These are phyloP conservation scores for Pichia heedii DNA, from an alignment of 805 yeast species.

Conservation along the genomic window DNA sequence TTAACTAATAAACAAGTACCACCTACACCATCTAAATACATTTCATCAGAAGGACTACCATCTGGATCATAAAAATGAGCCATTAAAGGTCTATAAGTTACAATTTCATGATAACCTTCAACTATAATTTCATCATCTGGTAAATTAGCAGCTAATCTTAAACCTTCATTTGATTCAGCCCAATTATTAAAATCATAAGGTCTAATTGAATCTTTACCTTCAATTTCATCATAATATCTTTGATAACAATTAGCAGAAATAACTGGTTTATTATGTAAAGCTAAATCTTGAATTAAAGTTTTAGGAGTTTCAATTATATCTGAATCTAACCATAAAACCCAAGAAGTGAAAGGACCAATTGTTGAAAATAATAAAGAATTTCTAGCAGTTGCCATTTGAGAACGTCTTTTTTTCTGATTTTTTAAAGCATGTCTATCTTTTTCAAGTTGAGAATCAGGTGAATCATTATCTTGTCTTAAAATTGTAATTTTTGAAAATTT, in stretches of 20 bases:
- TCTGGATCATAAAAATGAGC: constrained; percentile 69
- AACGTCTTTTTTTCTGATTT: constrained; percentile 83
- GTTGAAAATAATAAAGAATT: constrained; percentile 87
- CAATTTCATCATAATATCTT: constrained; percentile 53
- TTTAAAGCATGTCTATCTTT: constrained; percentile 82
- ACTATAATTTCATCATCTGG: constrained; percentile 85
- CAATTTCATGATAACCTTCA: constrained; percentile 90
- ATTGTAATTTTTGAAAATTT: constrained; percentile 80
- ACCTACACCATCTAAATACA: constrained; percentile 94
- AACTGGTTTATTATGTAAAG: constrained; percentile 77
- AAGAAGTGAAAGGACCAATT: constrained; percentile 78
- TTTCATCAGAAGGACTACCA: constrained; percentile 56
- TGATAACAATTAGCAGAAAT: constrained; percentile 92
- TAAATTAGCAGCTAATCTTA: constrained; percentile 61
- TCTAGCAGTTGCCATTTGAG: constrained; percentile 89
- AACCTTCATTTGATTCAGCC: constrained; percentile 79
- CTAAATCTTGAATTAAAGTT: constrained; percentile 78
- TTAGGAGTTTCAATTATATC: constrained; percentile 87
- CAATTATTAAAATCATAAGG: constrained; percentile 96
- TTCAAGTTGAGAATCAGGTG: constrained; percentile 66
- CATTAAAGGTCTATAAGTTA: constrained; percentile 93
- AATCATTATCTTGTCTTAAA: constrained; percentile 80
- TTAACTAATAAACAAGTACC: constrained; percentile 95
- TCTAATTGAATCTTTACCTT: constrained; percentile 49
- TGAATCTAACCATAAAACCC: constrained; percentile 96